Evolutionary conservation across 169 alveolate species (phyloP).

Genomic region (Perkinsus olseni): DNA sequence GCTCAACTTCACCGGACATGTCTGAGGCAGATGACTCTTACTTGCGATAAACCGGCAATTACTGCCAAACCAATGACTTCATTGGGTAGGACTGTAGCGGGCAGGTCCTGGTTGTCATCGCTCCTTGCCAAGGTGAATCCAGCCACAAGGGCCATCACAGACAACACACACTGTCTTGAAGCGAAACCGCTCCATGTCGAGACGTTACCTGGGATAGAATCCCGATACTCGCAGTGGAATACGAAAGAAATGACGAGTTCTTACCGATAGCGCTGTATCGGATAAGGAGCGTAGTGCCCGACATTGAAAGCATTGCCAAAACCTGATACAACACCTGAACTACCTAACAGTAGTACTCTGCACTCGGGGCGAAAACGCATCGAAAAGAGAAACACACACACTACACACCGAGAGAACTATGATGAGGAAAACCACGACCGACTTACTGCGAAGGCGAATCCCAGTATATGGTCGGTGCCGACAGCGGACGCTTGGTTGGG

Average conservation of each 20-base stretch:
- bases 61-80: background rate
- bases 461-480: background rate
- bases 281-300: background rate
- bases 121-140: background rate
- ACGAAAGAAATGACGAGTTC: too few species aligned
- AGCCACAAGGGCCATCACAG: background rate
- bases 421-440: background rate
- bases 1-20: background rate
- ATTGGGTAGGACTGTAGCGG: constrained; percentile 1
- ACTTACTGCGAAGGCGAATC: background rate
- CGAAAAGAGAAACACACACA: too few species aligned
- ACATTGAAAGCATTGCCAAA: background rate
- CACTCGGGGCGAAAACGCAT: too few species aligned
- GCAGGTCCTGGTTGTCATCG: background rate
- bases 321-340: background rate
- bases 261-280: background rate
- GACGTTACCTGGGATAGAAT: background rate
- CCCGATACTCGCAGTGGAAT: too few species aligned
- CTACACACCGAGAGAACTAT: background rate
- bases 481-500: background rate
- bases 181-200: background rate
- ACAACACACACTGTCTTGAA: background rate
- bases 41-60: background rate
- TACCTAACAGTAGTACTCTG: too few species aligned
- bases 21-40: background rate